Conservation (phyloP, 2,329 filamentous ascomycete species). For the Monilinia vaccinii-corymbosi region DNA sequence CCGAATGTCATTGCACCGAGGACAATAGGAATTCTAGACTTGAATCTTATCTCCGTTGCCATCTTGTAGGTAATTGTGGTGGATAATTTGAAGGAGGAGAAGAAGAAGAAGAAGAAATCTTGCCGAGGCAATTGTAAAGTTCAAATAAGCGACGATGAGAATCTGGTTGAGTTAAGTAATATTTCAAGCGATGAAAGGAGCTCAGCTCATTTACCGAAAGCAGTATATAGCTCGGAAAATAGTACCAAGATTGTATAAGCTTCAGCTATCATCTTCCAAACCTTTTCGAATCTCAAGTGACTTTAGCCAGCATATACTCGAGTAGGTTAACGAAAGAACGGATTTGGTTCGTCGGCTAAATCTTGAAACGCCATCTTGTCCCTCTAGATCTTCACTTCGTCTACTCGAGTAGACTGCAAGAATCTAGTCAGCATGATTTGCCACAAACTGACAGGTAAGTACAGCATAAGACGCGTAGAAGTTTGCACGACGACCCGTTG, state of each 20-base stretch:
- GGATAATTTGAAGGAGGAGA: not conserved
- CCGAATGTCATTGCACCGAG: constrained; percentile 24
- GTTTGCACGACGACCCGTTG: accelerated
- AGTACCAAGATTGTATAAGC: not conserved
- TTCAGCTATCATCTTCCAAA: not conserved
- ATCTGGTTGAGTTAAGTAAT: not conserved
- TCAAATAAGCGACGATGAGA: no score
- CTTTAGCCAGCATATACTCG: no score
- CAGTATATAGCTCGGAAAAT: not conserved
- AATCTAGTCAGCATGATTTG: not conserved
- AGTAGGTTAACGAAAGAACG: constrained; percentile 49
- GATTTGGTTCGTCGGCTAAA: constrained; percentile 59
- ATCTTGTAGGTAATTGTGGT: not conserved
- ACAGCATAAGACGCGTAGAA: not conserved
- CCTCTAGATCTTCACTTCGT: constrained; percentile 53
- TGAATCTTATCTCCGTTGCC: not conserved
- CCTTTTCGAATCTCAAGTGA: not conserved
- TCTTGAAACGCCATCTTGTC: constrained; percentile 59
- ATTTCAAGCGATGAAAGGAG: not conserved
- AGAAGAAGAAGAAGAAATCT: not conserved
- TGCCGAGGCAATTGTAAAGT: not conserved
- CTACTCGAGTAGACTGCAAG: constrained; percentile 31
- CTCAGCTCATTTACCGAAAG: not conserved
- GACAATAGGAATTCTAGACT: constrained; percentile 11
- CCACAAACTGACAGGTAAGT: not conserved